Evolutionary conservation across 805 yeast species (phyloP).

Genomic region (Wickerhamiella vanderwaltii): DNA sequence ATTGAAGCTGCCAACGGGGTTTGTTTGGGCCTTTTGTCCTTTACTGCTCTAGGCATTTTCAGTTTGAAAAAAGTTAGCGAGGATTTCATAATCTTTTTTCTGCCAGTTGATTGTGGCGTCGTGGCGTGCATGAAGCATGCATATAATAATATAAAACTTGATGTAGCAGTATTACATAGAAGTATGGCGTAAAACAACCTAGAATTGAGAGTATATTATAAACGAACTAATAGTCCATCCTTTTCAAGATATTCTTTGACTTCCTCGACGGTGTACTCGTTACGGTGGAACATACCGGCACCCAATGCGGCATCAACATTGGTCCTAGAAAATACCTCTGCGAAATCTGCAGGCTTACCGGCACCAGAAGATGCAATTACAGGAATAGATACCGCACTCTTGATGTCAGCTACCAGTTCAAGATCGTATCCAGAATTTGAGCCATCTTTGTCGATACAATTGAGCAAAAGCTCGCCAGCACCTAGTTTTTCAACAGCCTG

Average conservation of each 20-base stretch:
- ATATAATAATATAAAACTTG: not conserved
- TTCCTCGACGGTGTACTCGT: constrained; percentile 75
- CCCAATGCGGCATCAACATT: constrained; percentile 94
- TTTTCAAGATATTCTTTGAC: constrained; percentile 58
- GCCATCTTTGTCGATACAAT: constrained; percentile 96
- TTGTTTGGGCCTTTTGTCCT: constrained; percentile 25
- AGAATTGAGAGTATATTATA: not conserved
- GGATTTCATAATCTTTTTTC: constrained; percentile 4
- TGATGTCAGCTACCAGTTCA: constrained; percentile 70
- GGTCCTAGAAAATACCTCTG: constrained; percentile 72
- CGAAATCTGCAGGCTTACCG: constrained; percentile 83
- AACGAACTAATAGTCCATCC: constrained; percentile 58
- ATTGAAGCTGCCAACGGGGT: constrained; percentile 41
- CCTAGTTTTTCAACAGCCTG: constrained; percentile 85
- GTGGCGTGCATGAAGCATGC: constrained; percentile 3
- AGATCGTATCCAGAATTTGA: constrained; percentile 88
- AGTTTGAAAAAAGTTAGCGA: not conserved
- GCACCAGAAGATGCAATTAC: constrained; percentile 98
- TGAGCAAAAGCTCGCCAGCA: constrained; percentile 87
- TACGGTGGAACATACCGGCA: constrained; percentile 97
- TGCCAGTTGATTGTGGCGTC: not conserved
- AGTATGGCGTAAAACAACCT: not conserved
- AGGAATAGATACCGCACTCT: constrained; percentile 67
- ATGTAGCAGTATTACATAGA: not conserved
- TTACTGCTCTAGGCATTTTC: constrained; percentile 19